These are phyloP conservation scores for Acanthamoeba quina DNA, from an alignment of 208 protist genomes.

Conservation along the genomic window DNA sequence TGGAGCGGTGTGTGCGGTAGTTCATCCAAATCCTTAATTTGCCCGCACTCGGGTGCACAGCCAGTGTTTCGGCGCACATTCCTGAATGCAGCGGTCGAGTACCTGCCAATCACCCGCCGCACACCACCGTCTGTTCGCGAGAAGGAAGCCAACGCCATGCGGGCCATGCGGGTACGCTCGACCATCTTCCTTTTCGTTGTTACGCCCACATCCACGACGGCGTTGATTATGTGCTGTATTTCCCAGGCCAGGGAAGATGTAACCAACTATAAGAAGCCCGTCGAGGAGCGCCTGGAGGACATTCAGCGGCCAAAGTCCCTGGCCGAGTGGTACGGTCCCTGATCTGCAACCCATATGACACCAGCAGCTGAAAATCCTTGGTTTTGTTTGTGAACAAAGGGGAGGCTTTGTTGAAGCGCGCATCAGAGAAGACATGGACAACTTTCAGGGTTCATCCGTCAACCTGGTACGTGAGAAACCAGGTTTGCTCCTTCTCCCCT, in stretches of 20 bases:
- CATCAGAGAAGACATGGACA: conserved; percentile 41
- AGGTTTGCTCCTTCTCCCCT: background rate
- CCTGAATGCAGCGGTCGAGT: conserved; percentile 1
- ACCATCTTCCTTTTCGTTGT: background rate
- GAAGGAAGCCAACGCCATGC: background rate
- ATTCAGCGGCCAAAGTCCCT: conserved; percentile 26
- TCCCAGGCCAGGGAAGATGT: conserved; percentile 56
- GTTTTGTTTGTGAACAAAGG: background rate
- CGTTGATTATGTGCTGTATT: background rate
- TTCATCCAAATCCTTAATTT: background rate
- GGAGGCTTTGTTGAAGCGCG: background rate
- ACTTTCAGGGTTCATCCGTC: background rate
- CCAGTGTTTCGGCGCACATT: conserved; percentile 36
- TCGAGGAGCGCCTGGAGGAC: conserved; percentile 36
- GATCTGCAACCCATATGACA: background rate
- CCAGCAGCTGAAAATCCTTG: background rate
- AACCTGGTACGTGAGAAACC: background rate
- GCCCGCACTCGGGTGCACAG: background rate
- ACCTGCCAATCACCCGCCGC: background rate
- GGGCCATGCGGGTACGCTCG: background rate
- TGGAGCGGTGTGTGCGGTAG: background rate
- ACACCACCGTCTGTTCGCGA: conserved; percentile 8
- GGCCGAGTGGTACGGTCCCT: background rate
- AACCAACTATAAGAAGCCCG: conserved; percentile 27
- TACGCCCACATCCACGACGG: background rate